These are phyloP conservation scores for Claviceps lovelessii DNA, from an alignment of 2,329 filamentous ascomycete genomes.

Conservation along the genomic window DNA sequence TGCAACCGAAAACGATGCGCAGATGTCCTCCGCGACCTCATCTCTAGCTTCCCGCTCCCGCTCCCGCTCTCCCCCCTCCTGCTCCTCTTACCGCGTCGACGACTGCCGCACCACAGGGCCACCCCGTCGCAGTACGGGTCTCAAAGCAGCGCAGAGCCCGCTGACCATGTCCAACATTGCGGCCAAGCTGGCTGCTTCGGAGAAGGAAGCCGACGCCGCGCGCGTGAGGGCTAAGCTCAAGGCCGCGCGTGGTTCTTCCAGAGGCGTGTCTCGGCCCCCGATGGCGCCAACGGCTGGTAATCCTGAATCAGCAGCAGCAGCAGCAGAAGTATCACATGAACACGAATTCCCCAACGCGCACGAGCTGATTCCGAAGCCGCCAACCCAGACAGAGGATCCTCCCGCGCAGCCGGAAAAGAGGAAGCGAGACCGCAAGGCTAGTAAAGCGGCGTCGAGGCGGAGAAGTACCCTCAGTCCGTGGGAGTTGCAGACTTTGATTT, in stretches of 20 bases:
- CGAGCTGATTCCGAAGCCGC: neutral
- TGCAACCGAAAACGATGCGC: neutral
- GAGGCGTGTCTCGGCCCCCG: conserved; percentile 18
- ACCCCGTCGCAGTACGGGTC: neutral
- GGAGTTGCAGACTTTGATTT: conserved; percentile 54
- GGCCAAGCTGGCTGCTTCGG: conserved; percentile 49
- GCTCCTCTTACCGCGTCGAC: neutral
- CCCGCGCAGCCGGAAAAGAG: conserved; percentile 22
- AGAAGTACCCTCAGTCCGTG: conserved; percentile 63
- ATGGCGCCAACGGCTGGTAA: conserved; percentile 4
- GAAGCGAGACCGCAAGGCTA: conserved; percentile 38
- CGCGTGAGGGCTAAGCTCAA: conserved; percentile 48
- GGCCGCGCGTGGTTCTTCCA: conserved; percentile 29
- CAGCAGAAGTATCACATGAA: too few species aligned
- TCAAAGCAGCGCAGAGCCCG: conserved; percentile 34
- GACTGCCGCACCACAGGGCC: neutral
- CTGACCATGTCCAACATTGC: conserved; percentile 48
- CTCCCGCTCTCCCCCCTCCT: too few species aligned
- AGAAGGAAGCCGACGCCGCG: conserved; percentile 49
- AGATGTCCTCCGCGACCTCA: neutral
- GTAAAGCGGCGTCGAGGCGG: conserved; percentile 44
- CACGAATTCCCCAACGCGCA: neutral
- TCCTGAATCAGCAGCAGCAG: too few species aligned
- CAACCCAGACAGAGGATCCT: neutral
- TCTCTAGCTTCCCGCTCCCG: neutral